Conservation (phyloP, 805 yeast genomes). For the Metschnikowia drakensbergensis region DNA sequence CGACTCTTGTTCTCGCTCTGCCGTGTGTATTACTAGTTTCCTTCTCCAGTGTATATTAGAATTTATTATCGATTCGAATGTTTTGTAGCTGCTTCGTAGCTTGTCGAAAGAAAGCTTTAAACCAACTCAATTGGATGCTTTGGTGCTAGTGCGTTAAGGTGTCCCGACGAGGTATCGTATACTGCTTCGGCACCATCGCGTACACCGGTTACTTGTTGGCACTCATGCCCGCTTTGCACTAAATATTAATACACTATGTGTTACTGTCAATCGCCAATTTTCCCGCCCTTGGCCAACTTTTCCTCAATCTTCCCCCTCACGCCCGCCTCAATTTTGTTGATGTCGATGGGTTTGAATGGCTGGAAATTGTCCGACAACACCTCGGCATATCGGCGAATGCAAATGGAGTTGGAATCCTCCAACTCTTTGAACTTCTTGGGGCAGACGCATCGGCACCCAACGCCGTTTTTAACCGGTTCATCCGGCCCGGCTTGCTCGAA, state of each 20-base stretch:
- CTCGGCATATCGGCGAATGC: constrained; percentile 50
- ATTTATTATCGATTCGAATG: constrained; percentile 18
- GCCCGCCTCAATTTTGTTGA: constrained; percentile 24
- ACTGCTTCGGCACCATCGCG: too few relatives aligned
- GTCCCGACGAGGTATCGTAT: too few relatives aligned
- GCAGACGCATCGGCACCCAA: constrained; percentile 87
- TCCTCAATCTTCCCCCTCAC: constrained; percentile 21
- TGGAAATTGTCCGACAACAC: constrained; percentile 30
- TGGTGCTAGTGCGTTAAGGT: too few relatives aligned
- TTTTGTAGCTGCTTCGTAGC: too few relatives aligned
- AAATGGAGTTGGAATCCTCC: constrained; percentile 50
- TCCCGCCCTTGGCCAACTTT: constrained; percentile 20
- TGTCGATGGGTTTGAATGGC: constrained; percentile 19
- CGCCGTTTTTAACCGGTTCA: constrained; percentile 41
- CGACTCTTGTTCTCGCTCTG: constrained; percentile 4
- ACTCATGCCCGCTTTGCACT: not conserved
- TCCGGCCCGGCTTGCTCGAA: constrained; percentile 19
- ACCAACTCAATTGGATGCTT: too few relatives aligned
- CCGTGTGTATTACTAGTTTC: constrained; percentile 21
- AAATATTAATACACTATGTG: not conserved
- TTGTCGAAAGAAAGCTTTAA: not conserved
- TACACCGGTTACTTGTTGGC: not conserved
- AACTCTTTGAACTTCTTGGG: constrained; percentile 49
- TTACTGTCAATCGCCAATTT: constrained; percentile 3
- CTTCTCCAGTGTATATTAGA: constrained; percentile 22